Conservation (phyloP, 2,329 filamentous ascomycete species). For the Dichotomopilus funicola region DNA sequence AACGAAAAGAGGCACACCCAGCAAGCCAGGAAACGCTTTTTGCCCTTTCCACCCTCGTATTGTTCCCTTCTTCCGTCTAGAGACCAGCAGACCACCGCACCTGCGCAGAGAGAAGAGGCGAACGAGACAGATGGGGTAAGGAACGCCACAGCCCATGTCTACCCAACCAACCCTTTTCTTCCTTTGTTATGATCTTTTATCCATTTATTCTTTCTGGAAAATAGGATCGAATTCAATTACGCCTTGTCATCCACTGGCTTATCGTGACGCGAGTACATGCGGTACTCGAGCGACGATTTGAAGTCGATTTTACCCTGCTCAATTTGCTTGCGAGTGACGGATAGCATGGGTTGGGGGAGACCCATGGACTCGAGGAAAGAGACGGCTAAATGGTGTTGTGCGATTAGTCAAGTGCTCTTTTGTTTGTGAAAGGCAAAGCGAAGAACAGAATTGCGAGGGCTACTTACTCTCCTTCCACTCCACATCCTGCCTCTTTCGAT, state of each 20-base stretch:
- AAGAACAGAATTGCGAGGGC: too few relatives aligned
- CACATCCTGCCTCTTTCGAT: slow-evolving; percentile 59
- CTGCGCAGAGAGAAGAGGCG: too few relatives aligned
- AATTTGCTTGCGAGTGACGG: slow-evolving; percentile 52
- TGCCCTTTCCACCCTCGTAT: too few relatives aligned
- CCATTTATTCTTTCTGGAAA: neutral
- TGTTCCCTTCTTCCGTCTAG: too few relatives aligned
- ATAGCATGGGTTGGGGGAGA: slow-evolving; percentile 53
- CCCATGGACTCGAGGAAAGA: slow-evolving; percentile 59
- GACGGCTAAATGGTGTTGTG: slow-evolving; percentile 37
- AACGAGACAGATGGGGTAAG: too few relatives aligned
- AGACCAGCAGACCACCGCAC: too few relatives aligned
- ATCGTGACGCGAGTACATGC: slow-evolving; percentile 56
- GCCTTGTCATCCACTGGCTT: slow-evolving; percentile 39
- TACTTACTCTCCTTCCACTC: slow-evolving; percentile 73
- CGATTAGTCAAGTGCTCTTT: too few relatives aligned
- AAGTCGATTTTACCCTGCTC: slow-evolving; percentile 55
- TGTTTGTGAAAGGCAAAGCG: too few relatives aligned
- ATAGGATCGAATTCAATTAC: neutral
- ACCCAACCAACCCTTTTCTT: neutral
- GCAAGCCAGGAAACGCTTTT: too few relatives aligned
- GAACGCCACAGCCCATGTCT: too few relatives aligned
- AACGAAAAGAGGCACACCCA: too few relatives aligned
- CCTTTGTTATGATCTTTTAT: neutral
- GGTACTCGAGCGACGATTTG: slow-evolving; percentile 50